Conservation (phyloP, 225 moss, liverwort and hornwort genomes). For the Straminergon stramineum region DNA sequence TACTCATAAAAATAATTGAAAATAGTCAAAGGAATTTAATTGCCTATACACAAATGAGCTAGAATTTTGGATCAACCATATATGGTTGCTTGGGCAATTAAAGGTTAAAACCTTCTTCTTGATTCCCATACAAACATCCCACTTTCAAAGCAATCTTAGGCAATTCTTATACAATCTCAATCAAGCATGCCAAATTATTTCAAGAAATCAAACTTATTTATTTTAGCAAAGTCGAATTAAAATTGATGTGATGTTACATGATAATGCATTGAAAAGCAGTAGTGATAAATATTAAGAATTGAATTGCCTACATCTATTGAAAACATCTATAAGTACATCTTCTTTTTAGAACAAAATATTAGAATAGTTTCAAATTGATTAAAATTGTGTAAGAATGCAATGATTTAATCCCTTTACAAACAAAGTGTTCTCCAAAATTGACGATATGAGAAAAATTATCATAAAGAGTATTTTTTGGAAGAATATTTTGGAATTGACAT, state of each 20-base stretch:
- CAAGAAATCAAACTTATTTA: background rate
- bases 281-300: fast-evolving
- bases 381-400: background rate
- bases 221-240: background rate
- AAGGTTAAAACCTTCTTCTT: too few species aligned
- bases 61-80: too few species aligned
- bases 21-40: too few species aligned
- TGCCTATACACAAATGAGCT: too few species aligned
- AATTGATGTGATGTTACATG: background rate
- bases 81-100: too few species aligned
- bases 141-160: background rate
- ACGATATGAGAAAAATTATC: too few species aligned
- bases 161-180: background rate
- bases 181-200: background rate
- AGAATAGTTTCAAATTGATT: background rate
- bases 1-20: too few species aligned
- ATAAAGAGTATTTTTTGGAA: too few species aligned
- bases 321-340: fast-evolving
- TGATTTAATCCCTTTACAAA: too few species aligned
- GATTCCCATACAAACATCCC: too few species aligned
- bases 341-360: fast-evolving
- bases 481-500: too few species aligned
- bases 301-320: background rate
- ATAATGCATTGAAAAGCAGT: background rate
- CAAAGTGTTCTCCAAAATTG: too few species aligned